Conservation (phyloP, 495 filamentous ascomycete species). For the Sphaerosporella brunnea region DNA sequence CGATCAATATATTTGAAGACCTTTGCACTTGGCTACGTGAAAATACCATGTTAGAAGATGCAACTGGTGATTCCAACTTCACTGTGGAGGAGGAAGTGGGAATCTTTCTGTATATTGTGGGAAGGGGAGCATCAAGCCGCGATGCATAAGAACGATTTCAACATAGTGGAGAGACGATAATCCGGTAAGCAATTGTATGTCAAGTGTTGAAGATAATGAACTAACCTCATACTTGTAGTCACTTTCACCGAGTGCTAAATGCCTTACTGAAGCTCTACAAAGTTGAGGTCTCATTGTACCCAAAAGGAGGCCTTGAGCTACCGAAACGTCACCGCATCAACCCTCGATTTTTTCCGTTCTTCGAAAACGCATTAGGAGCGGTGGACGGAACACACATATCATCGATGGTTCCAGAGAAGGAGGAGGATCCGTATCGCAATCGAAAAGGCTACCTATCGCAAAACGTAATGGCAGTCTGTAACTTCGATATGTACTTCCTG, state of each 20-base stretch:
- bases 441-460: conserved; percentile 7
- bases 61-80: no score
- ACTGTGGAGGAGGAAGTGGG: conserved; percentile 15
- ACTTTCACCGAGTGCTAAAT: not conserved
- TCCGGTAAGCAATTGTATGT: not conserved
- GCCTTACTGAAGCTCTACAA: not conserved
- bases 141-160: not conserved
- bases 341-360: conserved; percentile 9
- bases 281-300: not conserved
- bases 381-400: conserved; percentile 13
- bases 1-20: no score
- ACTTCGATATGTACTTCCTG: conserved; percentile 8
- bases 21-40: no score
- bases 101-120: conserved; percentile 6
- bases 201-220: no score
- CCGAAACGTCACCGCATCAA: not conserved
- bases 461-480: conserved; percentile 8
- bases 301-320: no score
- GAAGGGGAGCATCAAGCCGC: not conserved
- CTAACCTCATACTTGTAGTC: no score
- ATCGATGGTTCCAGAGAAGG: not conserved
- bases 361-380: conserved; percentile 11
- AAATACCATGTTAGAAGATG: no score
- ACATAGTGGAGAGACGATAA: not conserved
- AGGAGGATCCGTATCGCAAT: conserved; percentile 3